Base-by-base conservation (phyloP, 805 yeast genomes). In the Saccharomycopsis vini region DNA sequence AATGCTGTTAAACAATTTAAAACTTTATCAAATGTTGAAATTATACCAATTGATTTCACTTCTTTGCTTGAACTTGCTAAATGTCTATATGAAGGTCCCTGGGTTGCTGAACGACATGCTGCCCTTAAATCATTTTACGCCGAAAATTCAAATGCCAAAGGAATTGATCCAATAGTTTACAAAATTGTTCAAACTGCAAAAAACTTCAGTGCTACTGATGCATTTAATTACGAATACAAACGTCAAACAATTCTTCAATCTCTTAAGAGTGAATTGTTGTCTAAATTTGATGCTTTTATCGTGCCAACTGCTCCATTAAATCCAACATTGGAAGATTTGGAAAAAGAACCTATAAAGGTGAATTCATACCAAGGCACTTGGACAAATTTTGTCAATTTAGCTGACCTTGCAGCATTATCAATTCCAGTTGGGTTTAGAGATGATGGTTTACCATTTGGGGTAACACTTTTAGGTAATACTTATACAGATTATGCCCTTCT, bases 361-460 rank as follows among this genome's bases (percentile, higher is more conserved):
- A 90, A 90, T 68, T 85, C 97, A 4, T 71, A 71, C 57, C 98
- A 92, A 66, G 98, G 98, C 26, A 88, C 96, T n/a, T 90, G 95
- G 81, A 90, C 97, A 24, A 90, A 90, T 65, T 92, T 92, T 61
- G 96, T 86, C 55, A 90, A 92, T 61, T 72, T 90, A 59, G 95
- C 96, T 3, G 97, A 90, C 58, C 63, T 89, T 68, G 81, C 94
- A 30, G 97, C 95, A 1, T 68, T 90, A 54, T 87, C 97, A 0
- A 71, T 90, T 44, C 97, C 98, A 21, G 83, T 81, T 20, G 96
- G 95, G 2, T 90, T 87, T 73, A 20, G 29, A 13, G 54, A 72
- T 1, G 97, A 90, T 61, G 95, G 95, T 3, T 63, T 90, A 53
- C 96, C 97, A 6, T 81, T 77, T 50, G 97, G 97, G 62, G 75